Evolutionary conservation across 192 early-diverging fungal genomes (phyloP).

Genomic region (Piromyces finnis): DNA sequence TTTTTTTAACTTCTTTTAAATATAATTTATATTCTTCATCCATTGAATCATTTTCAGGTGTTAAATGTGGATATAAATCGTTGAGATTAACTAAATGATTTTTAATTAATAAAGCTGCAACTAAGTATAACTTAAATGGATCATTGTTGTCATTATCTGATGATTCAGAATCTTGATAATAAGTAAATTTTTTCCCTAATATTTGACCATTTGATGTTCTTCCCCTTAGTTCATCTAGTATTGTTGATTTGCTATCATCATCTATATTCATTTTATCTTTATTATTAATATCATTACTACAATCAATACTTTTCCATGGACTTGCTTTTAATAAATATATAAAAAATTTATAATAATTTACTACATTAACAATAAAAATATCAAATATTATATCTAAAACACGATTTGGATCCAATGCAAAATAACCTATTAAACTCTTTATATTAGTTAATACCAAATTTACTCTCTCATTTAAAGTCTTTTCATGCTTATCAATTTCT

Average conservation of each 20-base stretch:
- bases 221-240: not conserved
- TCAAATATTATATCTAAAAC: conserved; percentile 62
- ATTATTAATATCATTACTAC: not conserved
- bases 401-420: conserved; percentile 70
- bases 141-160: conserved; percentile 4
- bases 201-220: conserved; percentile 25
- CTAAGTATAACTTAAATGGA: conserved; percentile 24
- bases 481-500: conserved; percentile 2
- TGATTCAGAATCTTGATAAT: conserved; percentile 18
- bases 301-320: conserved; percentile 7
- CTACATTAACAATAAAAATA: conserved; percentile 49
- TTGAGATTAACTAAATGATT: conserved; percentile 24
- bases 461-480: conserved; percentile 1
- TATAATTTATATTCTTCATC: conserved; percentile 19
- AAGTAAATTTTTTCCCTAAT: conserved; percentile 57
- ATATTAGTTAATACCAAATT: conserved; percentile 22
- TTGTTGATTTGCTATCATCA: not conserved
- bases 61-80: conserved; percentile 47
- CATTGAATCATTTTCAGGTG: conserved; percentile 28
- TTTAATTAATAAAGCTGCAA: conserved; percentile 35
- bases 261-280: not conserved
- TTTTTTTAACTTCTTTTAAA: conserved; percentile 14
- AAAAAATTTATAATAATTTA: conserved; percentile 49
- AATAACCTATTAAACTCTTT: conserved; percentile 40
- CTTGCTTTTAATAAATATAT: conserved; percentile 32